Base-by-base conservation (phyloP, 2,329 filamentous ascomycete genomes). In the Penicillium brevicompactum region DNA sequence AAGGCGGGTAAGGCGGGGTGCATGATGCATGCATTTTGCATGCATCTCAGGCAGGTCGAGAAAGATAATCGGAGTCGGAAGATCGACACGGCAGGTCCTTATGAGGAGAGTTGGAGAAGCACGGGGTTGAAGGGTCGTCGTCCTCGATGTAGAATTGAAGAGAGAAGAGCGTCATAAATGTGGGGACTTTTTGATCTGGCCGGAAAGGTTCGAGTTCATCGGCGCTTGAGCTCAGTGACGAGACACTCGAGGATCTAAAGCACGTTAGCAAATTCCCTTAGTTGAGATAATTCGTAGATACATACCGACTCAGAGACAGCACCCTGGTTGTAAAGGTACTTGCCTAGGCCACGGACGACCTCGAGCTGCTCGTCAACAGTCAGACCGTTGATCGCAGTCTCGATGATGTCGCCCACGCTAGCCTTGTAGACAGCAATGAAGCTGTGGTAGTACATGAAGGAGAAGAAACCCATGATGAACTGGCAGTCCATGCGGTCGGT, bases 401-500 rank as follows among this genome's bases (percentile, higher is more conserved):
- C 93, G 64, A 99, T 89, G 34, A 99, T 89, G 51, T 86, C 86
- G 18, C 93, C 94, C 18, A 96, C 87, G 53, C 83, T 91, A 38
- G 89, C 87, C 74, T 93, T 91, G 80, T 96, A 87, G 6, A 91
- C 82, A 4, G 92, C 92, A 68, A 99, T 93, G 74, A 99, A 99
- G 69, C 90, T 94, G 74, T 97, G 92, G 78, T 95, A 99, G 78
- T 99, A 99, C 84, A 99, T 92, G 80, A 92, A 97, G 14, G 93
- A 86, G 69, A 99, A 97, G 76, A 96, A 94, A 8, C 94, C 94
- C 94, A 99, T 99, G 80, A 97, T 97, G 78, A 99, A 99, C 72
- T 99, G 94, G 74, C 94, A 99, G 72, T 99, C 94, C 93, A 99
- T 97, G 59, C 94, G 90, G 73, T 99, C 94, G 14, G 94, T 99